Evolutionary conservation across 1,284 basidiomycete genomes (phyloP), one percentile per base, ranked within the genome.

Genomic region (Coriolopsis trogii): DNA sequence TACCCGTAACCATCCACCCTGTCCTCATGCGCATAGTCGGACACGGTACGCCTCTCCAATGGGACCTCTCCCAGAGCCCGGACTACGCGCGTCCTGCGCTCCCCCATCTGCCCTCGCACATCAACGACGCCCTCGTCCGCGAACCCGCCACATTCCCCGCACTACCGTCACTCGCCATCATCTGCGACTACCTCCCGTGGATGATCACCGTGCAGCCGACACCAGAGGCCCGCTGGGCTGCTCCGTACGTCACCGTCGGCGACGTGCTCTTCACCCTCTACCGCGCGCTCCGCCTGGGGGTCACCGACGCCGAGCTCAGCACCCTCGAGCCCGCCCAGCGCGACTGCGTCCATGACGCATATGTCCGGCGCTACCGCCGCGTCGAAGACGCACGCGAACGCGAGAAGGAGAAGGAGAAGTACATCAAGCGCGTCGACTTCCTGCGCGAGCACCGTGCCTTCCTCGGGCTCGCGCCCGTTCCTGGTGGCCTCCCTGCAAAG

Each of bases 371-470:
- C 31, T 56, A 52, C 36, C 46, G 38, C 37, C 41, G 47, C 52
- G 40, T 61, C 43, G 30, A 41, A 15, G 42, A 49, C 55, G 30
- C 47, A 10, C 42, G 34, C n/a, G 34, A 41, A 37, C 56, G 58
- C 36, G 51, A 31, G 21, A 29, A 20, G 30, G 63, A 64, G 60
- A 55, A 47, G 48, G 46, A 36, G 7, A 62, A 63, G 55, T 45
- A 46, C 37, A 42, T 63, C 41, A 61, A 61, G 54, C 62, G 63
- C 42, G 59, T 65, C 49, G 63, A 65, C 59, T 65, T 62, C 45
- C 56, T 65, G 18, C 45, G 56, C 55, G 50, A 58, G 12, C 31
- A 46, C 46, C 49, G 46, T 23, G 33, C 51, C 24, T 64, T 64
- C 55, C 41, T 46, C 31, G 62, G 62, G 8, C 57, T 64, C 36